Conservation (phyloP, 768 basidiomycete species). For the Lentinula detonsa region DNA sequence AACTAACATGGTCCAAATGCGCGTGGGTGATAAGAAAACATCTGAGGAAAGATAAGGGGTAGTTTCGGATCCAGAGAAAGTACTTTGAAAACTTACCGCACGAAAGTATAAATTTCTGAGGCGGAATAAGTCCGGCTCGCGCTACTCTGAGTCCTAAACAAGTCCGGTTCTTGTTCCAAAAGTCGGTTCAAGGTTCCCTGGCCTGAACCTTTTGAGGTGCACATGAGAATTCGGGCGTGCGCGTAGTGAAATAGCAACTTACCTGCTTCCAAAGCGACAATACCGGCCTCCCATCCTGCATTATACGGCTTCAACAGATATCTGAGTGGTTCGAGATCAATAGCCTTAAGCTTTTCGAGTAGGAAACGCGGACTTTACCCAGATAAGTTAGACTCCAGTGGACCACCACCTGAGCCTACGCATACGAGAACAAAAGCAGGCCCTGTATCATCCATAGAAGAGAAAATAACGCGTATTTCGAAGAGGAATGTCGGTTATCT, state of each 20-base stretch:
- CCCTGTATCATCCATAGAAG: not conserved
- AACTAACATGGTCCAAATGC: constrained; percentile 85
- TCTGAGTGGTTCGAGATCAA: constrained; percentile 31
- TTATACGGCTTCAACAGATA: constrained; percentile 78
- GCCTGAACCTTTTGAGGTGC: constrained; percentile 63
- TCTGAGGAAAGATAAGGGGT: constrained; percentile 28
- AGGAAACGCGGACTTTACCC: constrained; percentile 45
- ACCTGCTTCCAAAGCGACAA: constrained; percentile 88
- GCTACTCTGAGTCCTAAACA: constrained; percentile 37
- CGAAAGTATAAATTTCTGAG: constrained; percentile 48
- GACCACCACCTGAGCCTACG: constrained; percentile 51
- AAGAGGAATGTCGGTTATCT: not conserved
- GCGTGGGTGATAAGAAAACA: constrained; percentile 85
- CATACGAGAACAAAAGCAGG: constrained; percentile 1
- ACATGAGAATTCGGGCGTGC: not conserved
- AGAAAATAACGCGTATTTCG: constrained; percentile 1
- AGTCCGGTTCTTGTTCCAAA: constrained; percentile 44
- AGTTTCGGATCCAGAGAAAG: not conserved
- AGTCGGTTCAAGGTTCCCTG: constrained; percentile 70
- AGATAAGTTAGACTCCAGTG: constrained; percentile 83
- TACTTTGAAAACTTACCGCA: constrained; percentile 29
- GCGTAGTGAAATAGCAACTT: constrained; percentile 14
- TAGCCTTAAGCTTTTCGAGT: constrained; percentile 7
- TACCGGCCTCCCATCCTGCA: constrained; percentile 72
- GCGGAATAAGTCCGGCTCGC: constrained; percentile 28